Base-by-base conservation (phyloP, 768 basidiomycete species). In the Naganishia friedmannii region DNA sequence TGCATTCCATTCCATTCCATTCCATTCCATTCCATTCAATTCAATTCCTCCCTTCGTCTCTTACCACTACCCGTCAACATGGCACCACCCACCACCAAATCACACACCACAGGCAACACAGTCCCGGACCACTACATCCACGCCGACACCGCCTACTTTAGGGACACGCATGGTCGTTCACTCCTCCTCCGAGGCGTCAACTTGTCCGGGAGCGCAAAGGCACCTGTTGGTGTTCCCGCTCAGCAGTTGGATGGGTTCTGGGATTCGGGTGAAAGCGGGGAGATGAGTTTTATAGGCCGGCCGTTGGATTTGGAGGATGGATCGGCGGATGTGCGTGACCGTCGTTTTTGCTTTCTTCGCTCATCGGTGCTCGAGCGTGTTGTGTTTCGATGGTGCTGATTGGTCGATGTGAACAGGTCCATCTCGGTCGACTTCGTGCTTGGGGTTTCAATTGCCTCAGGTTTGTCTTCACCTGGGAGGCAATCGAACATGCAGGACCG, bases 381-480 rank as follows among this genome's bases (percentile, higher is more conserved):
- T n/a, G n/a, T n/a, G n/a, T n/a, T n/a, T n/a, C n/a, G 12, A 37
- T 12, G 34, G 34, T 37, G 12, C 34, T 37, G 34, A 37, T 37
- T 37, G 34, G 4, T 17, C 9, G 15, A 15, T 42, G 15, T 17
- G 2, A 5, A 8, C 89, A 97, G 82, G 85, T 89, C 19, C 94
- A 98, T 74, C 84, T 99, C 0, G 85, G 87, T 3, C 84, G 96
- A n/a, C 82, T 99, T 32, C 85, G 86, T 71, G 90, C 89, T 0
- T 99, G 94, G 95, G 96, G 96, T 0, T 98, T 93, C 82, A 96
- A 92, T 76, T 83, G 89, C 77, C 82, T 98, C 21, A 83, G 89
- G 51, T 92, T 82, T 81, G 85, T 91, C 10, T 85, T 97, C n/a
- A 88, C 91, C 0, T 99, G 96, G 96, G 96, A 99, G 78, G 86